Evolutionary conservation across 306 rosid species (phyloP), one percentile per base, ranked within the genome.

Genomic region (Vicia faba): DNA sequence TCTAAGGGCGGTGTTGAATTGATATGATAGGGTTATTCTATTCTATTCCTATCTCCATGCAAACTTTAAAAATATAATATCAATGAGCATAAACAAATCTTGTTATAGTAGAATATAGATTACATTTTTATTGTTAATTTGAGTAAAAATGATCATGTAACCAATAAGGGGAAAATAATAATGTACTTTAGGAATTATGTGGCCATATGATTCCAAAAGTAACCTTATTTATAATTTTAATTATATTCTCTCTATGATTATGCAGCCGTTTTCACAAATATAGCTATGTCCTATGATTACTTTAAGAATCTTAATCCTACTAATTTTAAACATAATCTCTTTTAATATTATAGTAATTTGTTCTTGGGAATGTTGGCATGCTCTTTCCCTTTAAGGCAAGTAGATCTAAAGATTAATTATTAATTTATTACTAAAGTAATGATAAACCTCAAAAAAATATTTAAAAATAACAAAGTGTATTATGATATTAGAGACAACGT

Each of bases 341-440:
- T 63, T 7, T 71, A 4, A n/a, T 26, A 46, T n/a, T 39, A 11
- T 20, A 56, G 18, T 36, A 49, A 69, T 26, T 51, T 55, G 61
- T 3, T 66, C 0, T 66, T 56, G 65, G 51, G 19, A 49, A 16
- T 76, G 36, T 64, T 36, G 31, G 51, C 58, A 66, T 65, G 25
- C 36, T 51, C 78, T 84, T 84, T 64, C 92, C 90, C 68, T 85
- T 71, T 79, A 84, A 85, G 89, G 84, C 75, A 87, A 87, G 86
- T 39, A 66, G 64, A 68, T 66, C 53, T 58, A 68, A 58, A 43
- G 58, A 26, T 40, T 51, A 33, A 25, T 12, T 70, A 61, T 62
- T 44, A 69, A 4, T 51, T 51, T 19, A 70, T 16, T 54, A 33
- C 5, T 41, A 20, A 38, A 45, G 7, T 51, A 35, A 54, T 54